Evolutionary conservation across 1,284 basidiomycete species (phyloP).

Genomic region (Ceratobasidium sp.): DNA sequence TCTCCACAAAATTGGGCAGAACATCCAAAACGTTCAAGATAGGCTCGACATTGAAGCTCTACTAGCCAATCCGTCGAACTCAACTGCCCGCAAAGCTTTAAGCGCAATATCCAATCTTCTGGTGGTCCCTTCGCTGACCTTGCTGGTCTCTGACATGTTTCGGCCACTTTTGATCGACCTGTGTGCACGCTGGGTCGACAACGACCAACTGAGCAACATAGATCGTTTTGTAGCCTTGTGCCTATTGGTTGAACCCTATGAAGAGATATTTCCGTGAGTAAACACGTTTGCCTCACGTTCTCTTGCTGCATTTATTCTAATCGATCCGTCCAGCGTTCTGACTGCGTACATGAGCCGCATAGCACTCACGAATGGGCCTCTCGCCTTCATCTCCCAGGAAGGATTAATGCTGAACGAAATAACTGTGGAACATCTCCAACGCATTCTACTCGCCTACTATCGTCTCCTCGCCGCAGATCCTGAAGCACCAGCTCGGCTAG

Average conservation of each 20-base stretch:
- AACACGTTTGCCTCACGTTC: conserved; percentile 36
- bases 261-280: conserved; percentile 80
- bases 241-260: conserved; percentile 71
- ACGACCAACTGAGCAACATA: conserved; percentile 58
- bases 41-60: conserved; percentile 30
- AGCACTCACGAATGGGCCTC: conserved; percentile 65
- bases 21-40: conserved; percentile 1
- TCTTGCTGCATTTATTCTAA: conserved; percentile 5
- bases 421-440: conserved; percentile 65
- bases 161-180: conserved; percentile 76
- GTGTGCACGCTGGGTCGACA: conserved; percentile 73
- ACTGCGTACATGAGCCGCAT: conserved; percentile 61
- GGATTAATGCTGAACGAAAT: conserved; percentile 52
- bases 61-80: conserved; percentile 24
- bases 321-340: conserved; percentile 58
- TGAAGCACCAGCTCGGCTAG: conserved; percentile 66
- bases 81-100: conserved; percentile 40
- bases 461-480: conserved; percentile 80
- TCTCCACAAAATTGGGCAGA: conserved; percentile 5
- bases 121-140: conserved; percentile 64
- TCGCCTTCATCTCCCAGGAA: conserved; percentile 57
- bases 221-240: conserved; percentile 69
- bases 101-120: conserved; percentile 63
- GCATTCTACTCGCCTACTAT: conserved; percentile 79
- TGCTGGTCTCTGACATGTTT: conserved; percentile 66